Evolutionary conservation across 148 eudicot genomes (phyloP), one percentile per base, ranked within the genome.

Genomic region (Cornus controversa): DNA sequence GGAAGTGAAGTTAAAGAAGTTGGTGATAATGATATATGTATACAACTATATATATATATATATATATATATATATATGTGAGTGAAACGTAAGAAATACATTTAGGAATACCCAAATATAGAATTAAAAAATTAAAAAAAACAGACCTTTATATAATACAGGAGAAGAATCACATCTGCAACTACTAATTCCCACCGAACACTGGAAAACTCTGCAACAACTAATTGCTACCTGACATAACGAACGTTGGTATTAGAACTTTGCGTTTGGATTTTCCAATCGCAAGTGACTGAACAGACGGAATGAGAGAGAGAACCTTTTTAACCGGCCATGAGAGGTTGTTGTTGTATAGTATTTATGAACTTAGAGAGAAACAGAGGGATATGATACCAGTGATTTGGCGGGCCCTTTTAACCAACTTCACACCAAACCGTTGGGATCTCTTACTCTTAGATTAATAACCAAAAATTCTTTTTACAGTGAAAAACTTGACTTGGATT

Each of bases 1-100:
- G 85, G 82, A 87, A 90, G 85, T 82, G 82, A 90, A 92, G 92
- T 69, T 75, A 90, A 20, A 74, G 73, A 64, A 75, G 80, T 77
- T 77, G 89, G 86, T 85, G 91, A 86, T 57, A 72, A 34, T 47
- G 90, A 85, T 62, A 72, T 31, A 2, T 68, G 70, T 36, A 70
- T 29, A 67, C 72, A 68, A 67, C 54, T 6, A 60, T n/a, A n/a
- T n/a, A 65, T n/a, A 11, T 25, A 29, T 53, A 57, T 25, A 42
- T 8, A 79, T 14, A 50, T 20, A 20, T 36, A 67, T 22, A 42
- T 31, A 68, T 10, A 29, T 0, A 50, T 34, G 25, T 71, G 86
- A 80, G 89, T 87, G 69, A 73, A 82, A 40, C 62, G 16, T 37
- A 85, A 82, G 91, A 80, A 74, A 83, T 65, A 70, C 6, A 27